A percentile compares a stretch with the other conserved stretches of the same genome.
These are phyloP conservation scores for Ceratocystiopsis sp. DNA, from an alignment of 2,329 filamentous ascomycete species.

Conservation along the genomic window DNA sequence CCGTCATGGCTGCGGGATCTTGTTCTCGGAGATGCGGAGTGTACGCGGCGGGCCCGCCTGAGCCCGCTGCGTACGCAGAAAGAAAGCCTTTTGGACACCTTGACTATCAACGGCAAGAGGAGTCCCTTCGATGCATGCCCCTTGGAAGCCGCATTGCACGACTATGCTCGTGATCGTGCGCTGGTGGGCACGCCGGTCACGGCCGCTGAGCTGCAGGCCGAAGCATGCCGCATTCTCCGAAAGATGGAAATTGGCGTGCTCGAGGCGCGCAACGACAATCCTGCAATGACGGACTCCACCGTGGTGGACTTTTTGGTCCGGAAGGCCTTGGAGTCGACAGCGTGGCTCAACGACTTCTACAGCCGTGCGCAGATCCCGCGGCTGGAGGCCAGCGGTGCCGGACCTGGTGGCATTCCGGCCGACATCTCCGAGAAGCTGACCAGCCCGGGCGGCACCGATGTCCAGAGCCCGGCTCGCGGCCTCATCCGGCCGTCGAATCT, in stretches of 20 bases:
- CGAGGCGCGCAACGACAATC: background rate
- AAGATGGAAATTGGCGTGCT: slow-evolving; percentile 28
- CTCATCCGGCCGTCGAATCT: slow-evolving; percentile 18
- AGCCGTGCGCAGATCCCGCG: slow-evolving; percentile 39
- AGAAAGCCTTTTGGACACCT: slow-evolving; percentile 28
- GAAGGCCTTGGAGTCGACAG: slow-evolving; percentile 28
- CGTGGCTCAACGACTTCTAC: slow-evolving; percentile 40
- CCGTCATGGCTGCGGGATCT: slow-evolving; percentile 42
- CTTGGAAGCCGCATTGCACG: slow-evolving; percentile 35
- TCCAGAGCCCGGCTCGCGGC: background rate
- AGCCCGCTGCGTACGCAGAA: slow-evolving; percentile 27
- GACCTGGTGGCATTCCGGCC: too few species aligned
- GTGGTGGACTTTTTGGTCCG: slow-evolving; percentile 40
- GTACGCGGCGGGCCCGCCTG: slow-evolving; percentile 28
- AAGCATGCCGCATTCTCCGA: slow-evolving; percentile 40
- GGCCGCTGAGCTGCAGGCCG: slow-evolving; percentile 41
- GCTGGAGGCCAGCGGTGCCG: slow-evolving; percentile 34
- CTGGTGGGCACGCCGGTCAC: slow-evolving; percentile 41
- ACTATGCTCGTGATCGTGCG: slow-evolving; percentile 33
- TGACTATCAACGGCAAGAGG: slow-evolving; percentile 41
- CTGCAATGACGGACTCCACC: slow-evolving; percentile 20
- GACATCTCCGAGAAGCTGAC: too few species aligned
- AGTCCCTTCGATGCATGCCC: slow-evolving; percentile 39
- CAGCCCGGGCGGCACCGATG: background rate
- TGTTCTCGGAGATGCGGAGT: slow-evolving; percentile 29